Base-by-base conservation (phyloP, 2,329 filamentous ascomycete species). In the Trichoderma sp. region DNA sequence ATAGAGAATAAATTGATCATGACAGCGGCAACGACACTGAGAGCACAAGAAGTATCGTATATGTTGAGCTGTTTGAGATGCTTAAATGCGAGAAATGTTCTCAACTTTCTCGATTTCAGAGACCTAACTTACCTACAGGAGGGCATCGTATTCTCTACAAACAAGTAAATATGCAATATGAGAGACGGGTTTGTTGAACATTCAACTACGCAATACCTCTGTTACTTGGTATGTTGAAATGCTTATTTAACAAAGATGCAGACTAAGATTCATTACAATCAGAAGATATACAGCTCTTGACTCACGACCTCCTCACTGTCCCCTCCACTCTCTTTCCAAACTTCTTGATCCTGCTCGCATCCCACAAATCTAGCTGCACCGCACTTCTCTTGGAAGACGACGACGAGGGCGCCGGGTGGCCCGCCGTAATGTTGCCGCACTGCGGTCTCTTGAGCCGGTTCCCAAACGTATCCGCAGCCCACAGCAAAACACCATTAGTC, bases 401-500 rank as follows among this genome's bases (percentile, higher is more conserved):
- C 8, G 45, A n/a, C 8, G 45, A 53, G 0, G 45, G 45, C 45
- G 45, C 81, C 2, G 85, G 79, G 56, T 84, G 79, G 1, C 85
- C 86, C 0, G 86, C 84, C 69, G 85, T 82, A 56, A 90, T 84
- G 68, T 89, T 84, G 8, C 87, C 88, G 77, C 89, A 91, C 63
- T 91, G 84, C 0, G 91, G 91, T 31, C 88, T 84, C 78, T 81
- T 85, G 75, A 93, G 81, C 78, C 87, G 83, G 79, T 87, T 85
- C 14, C 86, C 88, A 83, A 93, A 93, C 8, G 86, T 87, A 79
- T 93, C 92, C 9, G 88, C 91, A 1, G 88, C 86, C 91, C 91
- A 93, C 71, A 93, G 89, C 35, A 93, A 81, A 71, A 93, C 91
- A 35, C 92, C 92, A 78, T 93, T 93, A 1, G 89, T 90, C 92